phyloP scores from a whole-genome alignment of 768 basidiomycete species.

The Tephrocybe sp. region DNA sequence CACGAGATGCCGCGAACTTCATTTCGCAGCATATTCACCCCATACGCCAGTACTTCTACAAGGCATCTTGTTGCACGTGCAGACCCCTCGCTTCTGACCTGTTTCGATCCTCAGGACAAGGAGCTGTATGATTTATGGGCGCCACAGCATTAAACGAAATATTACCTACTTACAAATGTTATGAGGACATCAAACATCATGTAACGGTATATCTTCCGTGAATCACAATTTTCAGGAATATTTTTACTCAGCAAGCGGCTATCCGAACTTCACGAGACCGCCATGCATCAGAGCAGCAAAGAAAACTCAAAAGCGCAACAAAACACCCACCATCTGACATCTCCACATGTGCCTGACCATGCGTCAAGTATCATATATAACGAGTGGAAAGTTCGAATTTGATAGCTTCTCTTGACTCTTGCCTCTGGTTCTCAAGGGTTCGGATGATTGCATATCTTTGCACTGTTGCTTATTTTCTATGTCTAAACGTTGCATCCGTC shows the following conservation, averaged over 20 bases:
- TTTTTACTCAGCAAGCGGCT: too few relatives aligned
- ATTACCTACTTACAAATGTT: background rate
- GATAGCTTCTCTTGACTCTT: background rate
- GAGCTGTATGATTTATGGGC: constrained; percentile 81
- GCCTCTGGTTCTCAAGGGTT: background rate
- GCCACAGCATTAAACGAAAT: constrained; percentile 36
- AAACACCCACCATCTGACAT: background rate
- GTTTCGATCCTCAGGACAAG: constrained; percentile 74
- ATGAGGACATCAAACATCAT: too few relatives aligned
- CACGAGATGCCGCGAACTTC: constrained; percentile 29
- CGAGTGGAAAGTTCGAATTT: background rate
- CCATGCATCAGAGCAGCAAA: background rate
- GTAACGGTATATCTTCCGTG: background rate
- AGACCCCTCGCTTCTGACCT: constrained; percentile 67
- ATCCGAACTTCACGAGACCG: too few relatives aligned
- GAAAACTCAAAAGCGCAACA: background rate
- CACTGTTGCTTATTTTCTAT: background rate
- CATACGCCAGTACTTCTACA: constrained; percentile 22
- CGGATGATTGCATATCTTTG: background rate
- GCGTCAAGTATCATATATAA: too few relatives aligned
- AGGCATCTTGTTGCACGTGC: constrained; percentile 52
- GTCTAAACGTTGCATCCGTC: constrained; percentile 8
- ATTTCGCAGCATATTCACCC: constrained; percentile 29
- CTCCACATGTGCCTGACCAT: background rate
- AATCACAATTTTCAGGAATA: background rate